Evolutionary conservation across 495 filamentous ascomycete genomes (phyloP).

Genomic region (Aspergillus sclerotioniger): DNA sequence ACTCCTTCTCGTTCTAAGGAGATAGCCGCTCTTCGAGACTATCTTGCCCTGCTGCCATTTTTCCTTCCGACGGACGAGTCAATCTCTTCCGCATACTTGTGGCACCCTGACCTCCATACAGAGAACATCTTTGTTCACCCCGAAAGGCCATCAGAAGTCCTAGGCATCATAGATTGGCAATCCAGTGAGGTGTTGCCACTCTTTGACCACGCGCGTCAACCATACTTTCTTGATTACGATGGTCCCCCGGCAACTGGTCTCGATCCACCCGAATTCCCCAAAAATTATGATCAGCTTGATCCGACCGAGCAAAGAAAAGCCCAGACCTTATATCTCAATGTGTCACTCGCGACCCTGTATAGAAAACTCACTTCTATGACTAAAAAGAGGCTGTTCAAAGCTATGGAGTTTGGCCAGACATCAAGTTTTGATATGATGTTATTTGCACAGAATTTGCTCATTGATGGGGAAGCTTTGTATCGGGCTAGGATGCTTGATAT

Average conservation of each 20-base stretch:
- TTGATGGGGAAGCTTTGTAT: conserved; percentile 25
- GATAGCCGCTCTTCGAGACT: conserved; percentile 24
- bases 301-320: conserved; percentile 18
- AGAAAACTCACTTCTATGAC: conserved; percentile 11
- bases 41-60: conserved; percentile 25
- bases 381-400: conserved; percentile 20
- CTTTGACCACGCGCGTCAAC: conserved; percentile 19
- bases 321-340: conserved; percentile 23
- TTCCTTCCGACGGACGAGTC: conserved; percentile 26
- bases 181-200: conserved; percentile 28
- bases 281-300: conserved; percentile 23
- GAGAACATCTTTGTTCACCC: conserved; percentile 39
- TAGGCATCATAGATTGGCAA: conserved; percentile 38
- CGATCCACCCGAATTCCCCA: too few relatives aligned
- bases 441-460: conserved; percentile 21
- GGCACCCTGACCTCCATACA: conserved; percentile 38
- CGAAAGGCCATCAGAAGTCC: conserved; percentile 25
- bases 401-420: conserved; percentile 24
- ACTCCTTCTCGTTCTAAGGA: conserved; percentile 25
- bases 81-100: conserved; percentile 25
- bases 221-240: too few relatives aligned
- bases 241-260: too few relatives aligned
- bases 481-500: conserved; percentile 16
- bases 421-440: conserved; percentile 21
- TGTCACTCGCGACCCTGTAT: conserved; percentile 22